Evolutionary conservation across 2,329 filamentous ascomycete species (phyloP).

Genomic region (Colletotrichum musae): DNA sequence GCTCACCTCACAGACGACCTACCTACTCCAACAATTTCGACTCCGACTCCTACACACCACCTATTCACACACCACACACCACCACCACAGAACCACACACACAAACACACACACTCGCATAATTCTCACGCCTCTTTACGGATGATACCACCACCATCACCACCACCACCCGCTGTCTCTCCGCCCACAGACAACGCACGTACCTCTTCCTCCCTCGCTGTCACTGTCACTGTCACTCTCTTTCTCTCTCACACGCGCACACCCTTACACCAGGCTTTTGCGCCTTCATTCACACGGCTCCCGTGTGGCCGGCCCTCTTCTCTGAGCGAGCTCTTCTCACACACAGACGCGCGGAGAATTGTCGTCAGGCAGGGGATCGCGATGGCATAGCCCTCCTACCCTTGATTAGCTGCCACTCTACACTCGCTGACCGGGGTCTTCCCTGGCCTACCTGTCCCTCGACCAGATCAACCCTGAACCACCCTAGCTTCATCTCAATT

Average conservation of each 20-base stretch:
- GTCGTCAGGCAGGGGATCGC: slow-evolving; percentile 49
- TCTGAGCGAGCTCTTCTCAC: slow-evolving; percentile 19
- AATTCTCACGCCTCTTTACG: neutral
- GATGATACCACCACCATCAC: neutral
- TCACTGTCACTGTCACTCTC: slow-evolving; percentile 33
- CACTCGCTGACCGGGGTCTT: slow-evolving; percentile 53
- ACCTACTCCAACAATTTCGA: no score
- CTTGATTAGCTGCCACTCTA: slow-evolving; percentile 57
- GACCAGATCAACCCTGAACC: slow-evolving; percentile 54
- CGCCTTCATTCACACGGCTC: neutral
- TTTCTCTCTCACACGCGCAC: slow-evolving; percentile 38
- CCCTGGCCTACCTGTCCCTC: slow-evolving; percentile 53
- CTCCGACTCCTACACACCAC: slow-evolving; percentile 13
- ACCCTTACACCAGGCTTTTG: slow-evolving; percentile 21
- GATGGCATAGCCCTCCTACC: slow-evolving; percentile 51
- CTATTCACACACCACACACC: neutral
- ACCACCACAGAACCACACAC: neutral
- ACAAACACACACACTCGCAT: neutral
- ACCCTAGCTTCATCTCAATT: slow-evolving; percentile 62
- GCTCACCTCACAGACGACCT: no score
- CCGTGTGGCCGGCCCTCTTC: slow-evolving; percentile 10
- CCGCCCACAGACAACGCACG: slow-evolving; percentile 23
- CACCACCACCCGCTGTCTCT: slow-evolving; percentile 21
- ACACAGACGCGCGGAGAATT: slow-evolving; percentile 55
- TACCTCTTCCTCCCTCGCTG: slow-evolving; percentile 26